Evolutionary conservation across 169 alveolate genomes (phyloP).

Genomic region (Cryptosporidium ubiquitum): DNA sequence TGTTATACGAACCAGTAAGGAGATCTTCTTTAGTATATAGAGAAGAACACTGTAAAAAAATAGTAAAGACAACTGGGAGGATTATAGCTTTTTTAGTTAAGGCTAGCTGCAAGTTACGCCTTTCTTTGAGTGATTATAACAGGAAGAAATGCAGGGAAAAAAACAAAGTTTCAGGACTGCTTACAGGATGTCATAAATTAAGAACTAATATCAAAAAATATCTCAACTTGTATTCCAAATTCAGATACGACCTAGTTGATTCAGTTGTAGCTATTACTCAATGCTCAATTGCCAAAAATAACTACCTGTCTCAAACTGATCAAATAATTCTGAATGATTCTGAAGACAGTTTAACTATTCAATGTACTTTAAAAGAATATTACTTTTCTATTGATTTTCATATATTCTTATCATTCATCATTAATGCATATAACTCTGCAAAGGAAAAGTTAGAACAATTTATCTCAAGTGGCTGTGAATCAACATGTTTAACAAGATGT

Average conservation of each 20-base stretch:
- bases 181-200: neutral
- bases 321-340: neutral
- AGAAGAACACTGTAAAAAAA: constrained; percentile 20
- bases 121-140: neutral
- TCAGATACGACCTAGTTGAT: constrained; percentile 13
- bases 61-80: neutral
- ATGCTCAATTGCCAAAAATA: constrained; percentile 37
- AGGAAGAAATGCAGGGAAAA: constrained; percentile 12
- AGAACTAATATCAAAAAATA: neutral
- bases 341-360: neutral
- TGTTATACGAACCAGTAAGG: constrained; percentile 38
- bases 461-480: neutral
- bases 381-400: constrained; percentile 12
- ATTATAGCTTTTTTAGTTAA: neutral
- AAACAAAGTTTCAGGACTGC: neutral
- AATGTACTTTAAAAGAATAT: constrained; percentile 21
- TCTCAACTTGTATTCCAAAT: neutral
- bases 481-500: neutral
- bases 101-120: neutral
- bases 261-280: constrained; percentile 28
- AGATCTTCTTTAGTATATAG: neutral
- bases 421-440: neutral
- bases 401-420: neutral
- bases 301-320: neutral
- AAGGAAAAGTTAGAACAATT: neutral